Evolutionary conservation across 257 asterid genomes (phyloP), one percentile per base, ranked within the genome.

Genomic region (Solanum pennellii): DNA sequence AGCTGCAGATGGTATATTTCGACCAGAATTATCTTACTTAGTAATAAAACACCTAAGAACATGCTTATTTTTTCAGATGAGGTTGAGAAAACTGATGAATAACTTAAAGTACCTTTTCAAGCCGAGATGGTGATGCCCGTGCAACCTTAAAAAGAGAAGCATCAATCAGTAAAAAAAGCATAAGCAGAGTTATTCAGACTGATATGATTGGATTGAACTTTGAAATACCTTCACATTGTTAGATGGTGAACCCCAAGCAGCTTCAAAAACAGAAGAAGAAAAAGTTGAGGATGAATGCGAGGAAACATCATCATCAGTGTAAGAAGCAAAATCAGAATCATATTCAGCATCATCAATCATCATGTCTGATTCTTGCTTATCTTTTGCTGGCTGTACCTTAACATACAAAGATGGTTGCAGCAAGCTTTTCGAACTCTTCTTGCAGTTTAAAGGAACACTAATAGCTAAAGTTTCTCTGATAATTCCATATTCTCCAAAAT

Each of bases 401-500:
- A 95, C 85, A 65, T 88, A 91, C 88, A 96, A 88, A 83, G 92
- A 92, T 11, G 99, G 94, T 83, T 91, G 95, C 83, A 88, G 86
- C 15, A 87, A 82, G 69, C 85, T 87, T 86, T 89, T 90, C 21
- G 92, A 91, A 88, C 89, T 92, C 90, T 94, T 96, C 93, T 93
- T 96, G 83, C 92, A 93, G 90, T 56, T 94, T 47, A 96, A 25
- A 1, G 98, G 97, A 89, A 90, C 94, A 88, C 89, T 90, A 59
- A 96, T 73, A 16, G 89, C 86, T 52, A 91, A 33, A 18, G 62
- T 44, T 37, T 93, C 95, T 37, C 93, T 93, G 18, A 92, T 86
- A 25, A 94, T 41, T 87, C 96, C 98, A 88, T 92, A 93, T 56
- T 95, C 99, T 18, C 98, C 95, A 69, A 96, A 93, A 89, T 96